Evolutionary conservation across 768 basidiomycete genomes (phyloP).

Genomic region (Macrocybe gigantea): DNA sequence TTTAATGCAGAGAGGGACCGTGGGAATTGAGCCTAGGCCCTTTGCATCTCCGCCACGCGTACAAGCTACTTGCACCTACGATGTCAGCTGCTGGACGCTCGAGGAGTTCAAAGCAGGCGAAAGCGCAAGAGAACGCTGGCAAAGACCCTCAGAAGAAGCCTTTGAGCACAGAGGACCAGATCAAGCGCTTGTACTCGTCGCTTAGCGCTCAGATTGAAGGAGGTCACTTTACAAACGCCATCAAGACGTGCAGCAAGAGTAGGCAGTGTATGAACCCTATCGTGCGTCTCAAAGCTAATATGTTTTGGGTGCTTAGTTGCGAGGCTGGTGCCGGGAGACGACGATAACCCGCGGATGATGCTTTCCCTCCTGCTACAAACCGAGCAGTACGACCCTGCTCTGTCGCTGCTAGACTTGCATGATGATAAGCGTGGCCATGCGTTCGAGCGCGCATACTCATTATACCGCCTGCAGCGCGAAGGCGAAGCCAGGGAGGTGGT

Average conservation of each 20-base stretch:
- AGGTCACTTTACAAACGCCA: constrained; percentile 79
- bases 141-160: constrained; percentile 22
- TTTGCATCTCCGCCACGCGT: neutral
- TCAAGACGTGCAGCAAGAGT: constrained; percentile 94
- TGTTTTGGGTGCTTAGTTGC: constrained; percentile 48
- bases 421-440: constrained; percentile 23
- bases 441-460: constrained; percentile 76
- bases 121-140: neutral
- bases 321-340: constrained; percentile 55
- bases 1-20: constrained; percentile 15
- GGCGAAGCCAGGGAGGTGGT: constrained; percentile 57
- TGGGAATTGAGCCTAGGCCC: constrained; percentile 21
- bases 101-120: neutral
- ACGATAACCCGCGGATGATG: constrained; percentile 77
- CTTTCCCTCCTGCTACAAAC: constrained; percentile 85
- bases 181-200: constrained; percentile 67
- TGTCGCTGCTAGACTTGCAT: constrained; percentile 46
- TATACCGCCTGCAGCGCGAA: constrained; percentile 81
- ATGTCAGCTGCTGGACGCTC: neutral
- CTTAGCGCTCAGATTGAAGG: constrained; percentile 86
- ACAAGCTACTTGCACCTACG: neutral
- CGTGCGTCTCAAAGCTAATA: constrained; percentile 4
- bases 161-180: constrained; percentile 25
- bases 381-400: constrained; percentile 70
- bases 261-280: constrained; percentile 18